Evolutionary conservation across 345 rosid species (phyloP).

Genomic region (Populus alba): DNA sequence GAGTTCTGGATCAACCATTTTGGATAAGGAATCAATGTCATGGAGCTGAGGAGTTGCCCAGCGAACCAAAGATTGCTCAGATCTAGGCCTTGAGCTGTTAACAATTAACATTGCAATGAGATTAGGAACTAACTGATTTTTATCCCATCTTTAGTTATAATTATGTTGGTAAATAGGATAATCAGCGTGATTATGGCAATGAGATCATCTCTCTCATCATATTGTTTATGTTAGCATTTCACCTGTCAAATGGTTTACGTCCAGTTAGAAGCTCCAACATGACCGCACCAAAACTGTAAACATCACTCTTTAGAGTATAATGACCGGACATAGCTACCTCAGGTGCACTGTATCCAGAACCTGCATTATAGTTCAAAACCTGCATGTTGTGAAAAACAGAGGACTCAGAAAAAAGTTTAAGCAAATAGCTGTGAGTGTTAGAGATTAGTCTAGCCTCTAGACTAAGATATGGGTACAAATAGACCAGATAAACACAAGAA

Average conservation of each 20-base stretch:
- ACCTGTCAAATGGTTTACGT: slow-evolving; percentile 98
- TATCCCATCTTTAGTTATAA: neutral
- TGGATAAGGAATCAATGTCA: slow-evolving; percentile 88
- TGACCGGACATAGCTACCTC: slow-evolving; percentile 94
- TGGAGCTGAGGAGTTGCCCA: slow-evolving; percentile 99
- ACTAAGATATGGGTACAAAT: neutral
- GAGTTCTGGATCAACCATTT: slow-evolving; percentile 98
- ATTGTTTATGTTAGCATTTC: slow-evolving; percentile 1
- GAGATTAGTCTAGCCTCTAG: neutral
- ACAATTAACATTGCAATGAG: slow-evolving; percentile 8
- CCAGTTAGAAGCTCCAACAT: slow-evolving; percentile 98
- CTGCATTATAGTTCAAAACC: slow-evolving; percentile 62
- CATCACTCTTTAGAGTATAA: slow-evolving; percentile 87
- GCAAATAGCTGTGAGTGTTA: neutral
- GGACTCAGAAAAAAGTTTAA: neutral
- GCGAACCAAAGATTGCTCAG: slow-evolving; percentile 91
- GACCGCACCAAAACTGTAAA: slow-evolving; percentile 90
- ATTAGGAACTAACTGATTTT: neutral
- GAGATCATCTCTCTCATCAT: neutral
- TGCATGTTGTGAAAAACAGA: slow-evolving; percentile 30
- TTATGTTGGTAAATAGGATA: neutral
- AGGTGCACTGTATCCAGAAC: slow-evolving; percentile 80
- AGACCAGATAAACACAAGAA: neutral
- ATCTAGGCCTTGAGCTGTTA: slow-evolving; percentile 77
- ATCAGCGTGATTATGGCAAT: neutral